Base-by-base conservation (phyloP, 495 filamentous ascomycete genomes). In the Immersiella caudata region DNA sequence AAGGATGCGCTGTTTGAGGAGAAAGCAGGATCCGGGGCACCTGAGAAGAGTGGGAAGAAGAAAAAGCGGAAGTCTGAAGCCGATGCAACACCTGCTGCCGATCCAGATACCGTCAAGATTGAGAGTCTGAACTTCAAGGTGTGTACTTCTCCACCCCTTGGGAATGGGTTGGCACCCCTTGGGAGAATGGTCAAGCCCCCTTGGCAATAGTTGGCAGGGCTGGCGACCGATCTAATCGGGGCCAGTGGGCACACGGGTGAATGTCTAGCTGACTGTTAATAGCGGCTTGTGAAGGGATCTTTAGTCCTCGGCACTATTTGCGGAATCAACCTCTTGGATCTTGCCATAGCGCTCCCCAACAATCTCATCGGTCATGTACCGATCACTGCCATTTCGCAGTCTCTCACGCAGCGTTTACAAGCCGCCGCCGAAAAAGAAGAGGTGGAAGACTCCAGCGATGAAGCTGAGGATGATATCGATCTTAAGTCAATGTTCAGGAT, bases 1-100 rank as follows among this genome's bases (percentile, higher is more conserved):
- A 87, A 89, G 73, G 95, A 99, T 84, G 94, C 94, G 25, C 83
- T 98, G 9, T 97, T 97, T 74, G 95, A 98, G 80, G 88, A 96
- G 70, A 85, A 88, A 5, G 9, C 56, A 65, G 85, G 86, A 16
- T 79, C 82, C 25, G 72, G 74, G 64, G 67, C 70, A 6, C 70
- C 68, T 20, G 70, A 80, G 73, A 68, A 73, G 82, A 84, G 55
- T 12, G 67, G 67, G 20, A 74, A 84, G 79, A 78, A 79, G 80
- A 87, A 79, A 79, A 87, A 75, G 78, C 81, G 70, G 69, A 76
- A 71, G 62, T 87, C 87, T 66, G 90, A 86, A 70, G 80, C 82
- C 40, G 81, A 79, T 29, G 88, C 87, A 61, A 76, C 73, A 64
- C 71, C 60, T 70, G 79, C 69, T 74, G 81, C 35, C 49, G 83